Evolutionary conservation across 2,329 filamentous ascomycete genomes (phyloP), one percentile per base, ranked within the genome.

Genomic region (Didymella pinodella): DNA sequence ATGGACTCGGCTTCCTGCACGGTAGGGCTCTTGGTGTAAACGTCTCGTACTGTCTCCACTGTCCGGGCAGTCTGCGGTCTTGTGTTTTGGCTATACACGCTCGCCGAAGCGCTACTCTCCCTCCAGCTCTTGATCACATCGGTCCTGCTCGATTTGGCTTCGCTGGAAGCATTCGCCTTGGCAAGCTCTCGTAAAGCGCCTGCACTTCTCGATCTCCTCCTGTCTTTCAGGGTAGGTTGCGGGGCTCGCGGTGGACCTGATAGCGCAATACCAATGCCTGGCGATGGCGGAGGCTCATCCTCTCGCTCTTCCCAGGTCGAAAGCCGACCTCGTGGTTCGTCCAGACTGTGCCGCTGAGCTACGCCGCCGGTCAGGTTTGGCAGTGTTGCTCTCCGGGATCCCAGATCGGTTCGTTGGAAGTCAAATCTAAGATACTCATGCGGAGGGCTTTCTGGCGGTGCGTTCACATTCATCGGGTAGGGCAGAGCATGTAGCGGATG

Each of bases 391-490:
- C 76, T 68, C 25, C 76, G 70, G 26, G 71, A 67, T 47, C 64
- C 65, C 14, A 69, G 41, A 7, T 69, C 63, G 7, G 65, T 65
- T 18, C 66, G 57, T 14, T 70, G 64, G 18, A 49, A 52, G 28
- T 75, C 68, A 49, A 77, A 76, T 22, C 64, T 72, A 45, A 76
- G 65, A 50, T 77, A 77, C 34, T 76, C 70, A 28, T 73, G 67
- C 7, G 69, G 72, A 38, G 75, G 74, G 57, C 72, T 77, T 8
- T 65, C 59, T 52, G 74, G 70, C 18, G 76, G 75, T 8, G 75
- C 75, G 54, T 78, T 78, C 43, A 78, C 74, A 45, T 78, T 78
- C 76, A 78, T 78, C 1, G 76, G 76, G 49, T 76, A 78, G 0
- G 76, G 76, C 8, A 78, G 68, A 43, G 76, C 74, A 44, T 71